Evolutionary conservation across 306 rosid species (phyloP).

Genomic region (Ceratonia siliqua): DNA sequence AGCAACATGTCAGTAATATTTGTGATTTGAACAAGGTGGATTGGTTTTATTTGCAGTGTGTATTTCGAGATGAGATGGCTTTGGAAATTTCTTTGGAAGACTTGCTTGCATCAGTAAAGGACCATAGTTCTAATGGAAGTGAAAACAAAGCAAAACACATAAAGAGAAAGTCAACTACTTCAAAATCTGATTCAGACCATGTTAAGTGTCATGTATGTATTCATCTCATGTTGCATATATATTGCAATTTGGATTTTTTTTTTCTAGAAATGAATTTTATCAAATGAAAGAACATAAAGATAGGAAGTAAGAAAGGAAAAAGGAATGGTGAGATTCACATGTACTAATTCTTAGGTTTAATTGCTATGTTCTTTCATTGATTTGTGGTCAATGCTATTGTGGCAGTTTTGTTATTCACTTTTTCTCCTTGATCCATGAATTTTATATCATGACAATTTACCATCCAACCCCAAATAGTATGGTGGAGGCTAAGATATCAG

Average conservation of each 20-base stretch:
- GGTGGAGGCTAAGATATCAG: constrained; percentile 12
- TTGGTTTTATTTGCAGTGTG: constrained; percentile 54
- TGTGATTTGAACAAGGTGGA: constrained; percentile 33
- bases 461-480: neutral
- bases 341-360: neutral
- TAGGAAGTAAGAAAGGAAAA: constrained; percentile 16
- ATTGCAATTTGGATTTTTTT: neutral
- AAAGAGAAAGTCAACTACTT: constrained; percentile 50
- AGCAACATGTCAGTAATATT: neutral
- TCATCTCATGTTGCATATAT: constrained; percentile 31
- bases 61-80: constrained; percentile 46
- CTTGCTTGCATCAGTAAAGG: constrained; percentile 48
- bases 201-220: constrained; percentile 60
- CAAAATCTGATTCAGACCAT: constrained; percentile 47
- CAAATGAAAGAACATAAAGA: constrained; percentile 8
- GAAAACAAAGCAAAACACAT: constrained; percentile 49
- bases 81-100: constrained; percentile 57
- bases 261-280: constrained; percentile 13
- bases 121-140: constrained; percentile 32
- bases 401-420: neutral
- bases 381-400: constrained; percentile 21
- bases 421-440: neutral
- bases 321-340: constrained; percentile 17
- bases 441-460: neutral
- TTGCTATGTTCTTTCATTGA: neutral